Percentiles rank a stretch among this genome's conserved stretches.
Evolutionary conservation across 179 eudicot genomes (phyloP).

Genomic region (Actinidia arguta): DNA sequence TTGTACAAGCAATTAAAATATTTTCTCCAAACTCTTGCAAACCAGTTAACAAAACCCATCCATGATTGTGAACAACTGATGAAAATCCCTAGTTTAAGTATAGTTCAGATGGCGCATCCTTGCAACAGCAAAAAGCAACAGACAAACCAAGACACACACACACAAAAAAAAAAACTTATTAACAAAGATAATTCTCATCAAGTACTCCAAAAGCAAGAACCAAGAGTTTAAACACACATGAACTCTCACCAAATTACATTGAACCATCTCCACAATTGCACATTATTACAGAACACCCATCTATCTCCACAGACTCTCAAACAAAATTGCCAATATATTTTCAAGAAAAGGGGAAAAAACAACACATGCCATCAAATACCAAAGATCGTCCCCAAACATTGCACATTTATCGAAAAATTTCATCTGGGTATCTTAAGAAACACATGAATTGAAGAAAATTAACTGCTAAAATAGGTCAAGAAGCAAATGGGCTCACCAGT

Average conservation of each 20-base stretch:
- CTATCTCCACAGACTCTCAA: background rate
- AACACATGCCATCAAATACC: background rate
- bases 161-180: background rate
- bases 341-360: background rate
- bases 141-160: background rate
- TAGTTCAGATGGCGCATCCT: background rate
- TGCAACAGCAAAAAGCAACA: background rate
- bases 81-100: background rate
- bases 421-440: conserved; percentile 9
- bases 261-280: background rate
- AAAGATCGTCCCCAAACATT: background rate
- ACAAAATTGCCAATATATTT: background rate
- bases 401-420: conserved; percentile 3
- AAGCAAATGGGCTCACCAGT: conserved; percentile 48
- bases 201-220: background rate
- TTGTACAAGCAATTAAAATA: background rate
- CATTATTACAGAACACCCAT: background rate
- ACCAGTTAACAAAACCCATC: background rate
- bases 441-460: background rate
- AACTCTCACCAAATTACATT: too few relatives aligned
- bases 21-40: background rate
- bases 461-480: background rate
- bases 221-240: background rate
- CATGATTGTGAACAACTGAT: background rate
- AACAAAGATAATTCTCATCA: background rate